phyloP scores from a whole-genome alignment of 2,329 filamentous ascomycete species.

The Xylaria sp. region DNA sequence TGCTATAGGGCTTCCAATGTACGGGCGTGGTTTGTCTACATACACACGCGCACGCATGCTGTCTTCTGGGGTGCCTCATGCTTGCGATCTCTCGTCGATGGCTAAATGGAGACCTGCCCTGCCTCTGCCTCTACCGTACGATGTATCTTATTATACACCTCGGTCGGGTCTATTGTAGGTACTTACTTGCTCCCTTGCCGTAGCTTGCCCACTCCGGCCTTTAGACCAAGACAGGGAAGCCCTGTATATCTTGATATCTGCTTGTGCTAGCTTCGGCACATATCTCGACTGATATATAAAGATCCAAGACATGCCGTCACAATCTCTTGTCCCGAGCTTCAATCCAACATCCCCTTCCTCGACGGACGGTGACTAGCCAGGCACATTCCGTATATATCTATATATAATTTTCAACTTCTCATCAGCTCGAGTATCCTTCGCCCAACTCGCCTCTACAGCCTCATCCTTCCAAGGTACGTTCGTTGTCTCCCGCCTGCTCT shows the following conservation, averaged over 20 bases:
- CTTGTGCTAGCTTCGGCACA: slow-evolving; percentile 31
- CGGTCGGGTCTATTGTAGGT: slow-evolving; percentile 37
- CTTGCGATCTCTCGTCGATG: slow-evolving; percentile 29
- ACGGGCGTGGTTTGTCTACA: slow-evolving; percentile 20
- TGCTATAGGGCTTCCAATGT: slow-evolving; percentile 26
- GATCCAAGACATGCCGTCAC: slow-evolving; percentile 44
- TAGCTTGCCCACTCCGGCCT: slow-evolving; percentile 43
- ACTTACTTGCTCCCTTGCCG: slow-evolving; percentile 31
- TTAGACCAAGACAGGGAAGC: slow-evolving; percentile 42
- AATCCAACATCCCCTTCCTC: slow-evolving; percentile 12
- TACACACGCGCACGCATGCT: slow-evolving; percentile 26
- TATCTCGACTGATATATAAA: slow-evolving; percentile 41
- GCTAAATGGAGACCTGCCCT: slow-evolving; percentile 44
- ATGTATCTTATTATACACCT: slow-evolving; percentile 27
- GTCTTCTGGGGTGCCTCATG: slow-evolving; percentile 41
- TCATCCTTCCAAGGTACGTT: slow-evolving; percentile 32
- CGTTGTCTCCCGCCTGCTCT: slow-evolving; percentile 2
- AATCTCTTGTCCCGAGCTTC: slow-evolving; percentile 35
- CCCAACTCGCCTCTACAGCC: background rate
- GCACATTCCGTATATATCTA: slow-evolving; percentile 1
- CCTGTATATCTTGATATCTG: slow-evolving; percentile 43
- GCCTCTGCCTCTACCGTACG: slow-evolving; percentile 38
- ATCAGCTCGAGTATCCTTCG: background rate
- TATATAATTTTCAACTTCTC: background rate
- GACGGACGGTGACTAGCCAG: slow-evolving; percentile 16